Base-by-base conservation (phyloP, 202 grass and related monocot species). In the Hordeum pubiflorum region DNA sequence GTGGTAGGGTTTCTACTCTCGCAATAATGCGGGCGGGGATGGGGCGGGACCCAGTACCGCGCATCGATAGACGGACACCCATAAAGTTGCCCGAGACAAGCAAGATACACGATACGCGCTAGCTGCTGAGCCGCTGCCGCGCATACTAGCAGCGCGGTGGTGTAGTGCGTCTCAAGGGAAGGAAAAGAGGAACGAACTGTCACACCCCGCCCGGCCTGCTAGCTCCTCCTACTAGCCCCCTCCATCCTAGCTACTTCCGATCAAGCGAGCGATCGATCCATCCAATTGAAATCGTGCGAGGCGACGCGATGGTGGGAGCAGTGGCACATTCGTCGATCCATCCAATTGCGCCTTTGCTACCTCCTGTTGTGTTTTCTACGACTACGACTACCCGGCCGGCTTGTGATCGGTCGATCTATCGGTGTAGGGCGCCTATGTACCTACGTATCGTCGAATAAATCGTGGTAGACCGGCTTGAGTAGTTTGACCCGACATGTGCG, bases 1-100 rank as follows among this genome's bases (percentile, higher is more conserved):
- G 70, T 78, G 87, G 89, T 99, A 90, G 92, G 87, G 89, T 91
- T 98, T 96, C 89, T 90, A 89, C 88, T 89, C 84, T 78, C 66
- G 72, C 89, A 99, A 99, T 99, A 99, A 99, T 99, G 92, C 66
- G 54, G 69, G 33, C 39, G 40, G 68, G 40, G 13, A 23, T 46
- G 84, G 89, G 67, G 13, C 21, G 56, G 84, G 89, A 9, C 80
- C 82, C 90, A 63, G 87, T 17, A 17, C 90, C 82, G 83, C 86
- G 86, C 91, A 91, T 84, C 79, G 85, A 0, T 50, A 17, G 44
- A 50, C 44, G 44, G 44, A 81, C 76, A 59, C 77, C 57, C 85
- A 74, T 64, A 82, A 83, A 83, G 72, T 72, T 86, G 73, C 61
- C 62, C n/a, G 10, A 79, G 67, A 77, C 65, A 63, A 55, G 40